These are phyloP conservation scores for Pleurotus ostreatus DNA, from an alignment of 768 basidiomycete genomes.

Conservation along the genomic window DNA sequence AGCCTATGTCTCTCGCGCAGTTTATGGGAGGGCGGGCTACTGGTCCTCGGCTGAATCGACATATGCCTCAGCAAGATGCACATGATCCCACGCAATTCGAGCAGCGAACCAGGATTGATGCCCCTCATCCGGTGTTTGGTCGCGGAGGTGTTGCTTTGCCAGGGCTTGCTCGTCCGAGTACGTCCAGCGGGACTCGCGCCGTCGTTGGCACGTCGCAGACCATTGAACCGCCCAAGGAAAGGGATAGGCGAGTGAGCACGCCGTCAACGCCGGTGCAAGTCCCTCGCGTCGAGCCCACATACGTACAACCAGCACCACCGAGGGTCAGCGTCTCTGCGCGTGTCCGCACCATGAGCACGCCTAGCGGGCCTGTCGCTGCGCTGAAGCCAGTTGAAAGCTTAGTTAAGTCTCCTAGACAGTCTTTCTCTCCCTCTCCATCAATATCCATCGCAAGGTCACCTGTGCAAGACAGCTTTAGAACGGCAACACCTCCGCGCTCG, in stretches of 20 bases:
- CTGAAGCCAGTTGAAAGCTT: conserved; percentile 11
- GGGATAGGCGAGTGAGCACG: neutral
- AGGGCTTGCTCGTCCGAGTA: conserved; percentile 42
- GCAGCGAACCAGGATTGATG: conserved; percentile 45
- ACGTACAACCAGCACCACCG: neutral
- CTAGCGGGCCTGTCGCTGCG: conserved; percentile 7
- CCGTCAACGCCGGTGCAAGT: neutral
- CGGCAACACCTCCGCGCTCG: neutral
- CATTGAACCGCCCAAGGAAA: neutral
- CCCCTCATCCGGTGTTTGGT: conserved; percentile 75
- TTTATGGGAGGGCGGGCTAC: conserved; percentile 79
- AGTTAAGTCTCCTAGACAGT: neutral
- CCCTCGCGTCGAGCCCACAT: neutral
- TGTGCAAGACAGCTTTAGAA: neutral
- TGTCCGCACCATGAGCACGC: conserved; percentile 36
- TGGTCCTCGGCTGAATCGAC: conserved; percentile 70
- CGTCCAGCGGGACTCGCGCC: conserved; percentile 9
- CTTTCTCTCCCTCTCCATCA: neutral
- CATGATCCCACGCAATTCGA: conserved; percentile 65
- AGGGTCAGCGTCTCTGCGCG: conserved; percentile 14
- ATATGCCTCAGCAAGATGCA: conserved; percentile 67
- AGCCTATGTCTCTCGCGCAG: conserved; percentile 69
- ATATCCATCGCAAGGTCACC: neutral
- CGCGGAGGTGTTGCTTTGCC: conserved; percentile 74
- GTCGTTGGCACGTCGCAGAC: neutral